A percentile compares a stretch with the other conserved stretches of the same genome.
Conservation (phyloP, 768 basidiomycete species). For the Tricholoma terreum region DNA sequence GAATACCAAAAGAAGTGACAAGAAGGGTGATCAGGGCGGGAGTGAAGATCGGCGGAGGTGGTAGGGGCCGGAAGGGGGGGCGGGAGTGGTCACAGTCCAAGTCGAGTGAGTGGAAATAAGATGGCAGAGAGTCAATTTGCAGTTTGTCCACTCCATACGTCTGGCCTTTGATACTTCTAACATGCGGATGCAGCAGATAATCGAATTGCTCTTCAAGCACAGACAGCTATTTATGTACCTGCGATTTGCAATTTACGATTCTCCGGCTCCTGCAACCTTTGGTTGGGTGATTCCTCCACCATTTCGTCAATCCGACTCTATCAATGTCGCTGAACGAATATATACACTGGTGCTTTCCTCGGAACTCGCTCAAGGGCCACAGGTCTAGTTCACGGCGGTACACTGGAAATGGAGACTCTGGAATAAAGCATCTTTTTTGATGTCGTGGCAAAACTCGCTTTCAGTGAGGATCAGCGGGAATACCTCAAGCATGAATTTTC, state of each 20-base stretch:
- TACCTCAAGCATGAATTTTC: not conserved
- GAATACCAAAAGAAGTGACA: not conserved
- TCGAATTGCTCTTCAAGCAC: not conserved
- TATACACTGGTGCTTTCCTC: no score
- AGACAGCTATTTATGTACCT: not conserved
- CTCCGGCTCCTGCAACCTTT: not conserved
- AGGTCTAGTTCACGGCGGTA: not conserved
- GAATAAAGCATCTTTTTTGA: not conserved
- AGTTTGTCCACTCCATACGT: not conserved
- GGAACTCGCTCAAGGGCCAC: no score
- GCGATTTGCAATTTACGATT: not conserved
- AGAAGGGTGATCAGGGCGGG: not conserved
- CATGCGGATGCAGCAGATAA: not conserved
- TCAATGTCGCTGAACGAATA: no score
- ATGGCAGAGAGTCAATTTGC: not conserved
- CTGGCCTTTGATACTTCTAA: not conserved
- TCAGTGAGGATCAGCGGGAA: not conserved
- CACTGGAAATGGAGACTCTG: not conserved
- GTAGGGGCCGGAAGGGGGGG: not conserved
- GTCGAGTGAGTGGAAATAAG: not conserved
- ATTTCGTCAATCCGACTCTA: no score
- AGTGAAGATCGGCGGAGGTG: not conserved
- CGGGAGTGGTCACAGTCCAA: not conserved
- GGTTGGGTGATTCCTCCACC: no score
- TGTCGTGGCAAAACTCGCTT: not conserved